Percentiles rank a stretch among this genome's conserved stretches.
phyloP scores from a whole-genome alignment of 345 rosid species.

The Hevea brasiliensis region DNA sequence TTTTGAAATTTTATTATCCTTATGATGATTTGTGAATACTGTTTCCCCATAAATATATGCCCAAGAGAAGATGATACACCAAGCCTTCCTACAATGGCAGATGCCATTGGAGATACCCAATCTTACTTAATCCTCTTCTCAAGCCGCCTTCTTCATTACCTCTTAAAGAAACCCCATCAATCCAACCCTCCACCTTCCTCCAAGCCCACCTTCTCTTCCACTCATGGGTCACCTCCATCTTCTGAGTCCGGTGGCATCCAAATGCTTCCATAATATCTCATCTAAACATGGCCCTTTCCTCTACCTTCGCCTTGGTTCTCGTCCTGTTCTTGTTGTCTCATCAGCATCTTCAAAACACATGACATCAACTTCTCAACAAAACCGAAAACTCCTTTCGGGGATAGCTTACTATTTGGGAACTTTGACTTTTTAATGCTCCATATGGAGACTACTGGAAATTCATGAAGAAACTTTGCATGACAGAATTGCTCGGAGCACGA shows the following conservation, averaged over 20 bases:
- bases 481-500: constrained; percentile 35
- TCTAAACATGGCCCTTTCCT: constrained; percentile 36
- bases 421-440: constrained; percentile 30
- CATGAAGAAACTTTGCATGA: constrained; percentile 48
- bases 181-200: constrained; percentile 34
- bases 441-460: constrained; percentile 38
- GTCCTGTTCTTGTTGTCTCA: not conserved
- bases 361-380: constrained; percentile 25
- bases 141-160: not conserved
- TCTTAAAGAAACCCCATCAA: constrained; percentile 26
- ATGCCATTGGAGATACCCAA: not conserved
- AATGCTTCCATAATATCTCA: constrained; percentile 31
- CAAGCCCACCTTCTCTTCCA: constrained; percentile 46
- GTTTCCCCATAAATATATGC: too few species aligned
- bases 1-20: too few species aligned
- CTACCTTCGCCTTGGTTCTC: not conserved
- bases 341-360: constrained; percentile 16
- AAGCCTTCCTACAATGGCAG: not conserved
- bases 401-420: constrained; percentile 24
- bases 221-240: constrained; percentile 50
- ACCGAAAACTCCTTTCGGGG: constrained; percentile 7
- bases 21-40: too few species aligned
- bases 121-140: not conserved
- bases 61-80: too few species aligned
- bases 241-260: constrained; percentile 28